phyloP scores from a whole-genome alignment of 2,329 filamentous ascomycete genomes.

The Cladosporium oxysporum region DNA sequence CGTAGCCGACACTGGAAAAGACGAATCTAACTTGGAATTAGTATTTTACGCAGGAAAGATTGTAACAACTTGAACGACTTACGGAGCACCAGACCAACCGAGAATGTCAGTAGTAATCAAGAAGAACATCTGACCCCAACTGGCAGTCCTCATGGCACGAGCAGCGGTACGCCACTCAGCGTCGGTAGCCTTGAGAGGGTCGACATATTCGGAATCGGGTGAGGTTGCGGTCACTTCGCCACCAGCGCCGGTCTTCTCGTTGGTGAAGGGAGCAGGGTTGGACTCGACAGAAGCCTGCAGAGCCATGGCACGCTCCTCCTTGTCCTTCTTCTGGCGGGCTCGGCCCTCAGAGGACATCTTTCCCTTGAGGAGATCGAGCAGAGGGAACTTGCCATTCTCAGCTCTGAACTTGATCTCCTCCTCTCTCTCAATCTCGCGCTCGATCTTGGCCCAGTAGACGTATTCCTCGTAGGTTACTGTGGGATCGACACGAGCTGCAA shows the following conservation, averaged over 20 bases:
- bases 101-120: slow-evolving; percentile 48
- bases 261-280: not conserved
- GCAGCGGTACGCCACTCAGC: slow-evolving; percentile 39
- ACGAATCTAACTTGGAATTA: slow-evolving; percentile 7
- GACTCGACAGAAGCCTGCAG: slow-evolving; percentile 13
- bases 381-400: slow-evolving; percentile 11
- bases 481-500: slow-evolving; percentile 27
- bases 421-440: slow-evolving; percentile 25
- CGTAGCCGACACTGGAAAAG: slow-evolving; percentile 32
- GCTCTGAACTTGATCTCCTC: slow-evolving; percentile 21
- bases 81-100: slow-evolving; percentile 37
- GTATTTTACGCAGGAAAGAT: not conserved
- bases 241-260: slow-evolving; percentile 1
- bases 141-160: slow-evolving; percentile 39
- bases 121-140: slow-evolving; percentile 44
- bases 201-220: not conserved
- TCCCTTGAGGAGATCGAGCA: slow-evolving; percentile 22
- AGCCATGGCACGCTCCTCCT: slow-evolving; percentile 21
- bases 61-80: slow-evolving; percentile 21
- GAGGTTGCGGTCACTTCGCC: not conserved
- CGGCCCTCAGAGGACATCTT: slow-evolving; percentile 22
- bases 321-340: slow-evolving; percentile 13
- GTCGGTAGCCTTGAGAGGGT: slow-evolving; percentile 30
- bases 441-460: slow-evolving; percentile 28
- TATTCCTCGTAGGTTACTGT: slow-evolving; percentile 33